Conservation (phyloP, 257 asterid genomes). For the Fraxinus anomala region DNA sequence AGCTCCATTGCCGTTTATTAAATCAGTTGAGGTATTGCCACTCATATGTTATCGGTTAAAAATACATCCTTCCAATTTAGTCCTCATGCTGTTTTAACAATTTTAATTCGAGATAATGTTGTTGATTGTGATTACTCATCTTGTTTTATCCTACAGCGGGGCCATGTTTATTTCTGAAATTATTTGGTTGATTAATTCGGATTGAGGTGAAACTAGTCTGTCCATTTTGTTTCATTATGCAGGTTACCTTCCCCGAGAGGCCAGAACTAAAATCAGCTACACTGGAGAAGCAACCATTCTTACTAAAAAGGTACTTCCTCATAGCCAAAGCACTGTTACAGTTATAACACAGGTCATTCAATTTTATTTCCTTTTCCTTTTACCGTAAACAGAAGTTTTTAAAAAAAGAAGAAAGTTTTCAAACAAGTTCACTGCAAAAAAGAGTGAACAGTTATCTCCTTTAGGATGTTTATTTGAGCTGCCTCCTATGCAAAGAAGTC, state of each 20-base stretch:
- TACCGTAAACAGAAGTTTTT: background rate
- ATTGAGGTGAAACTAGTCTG: background rate
- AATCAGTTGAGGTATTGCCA: slow-evolving; percentile 64
- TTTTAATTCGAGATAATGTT: background rate
- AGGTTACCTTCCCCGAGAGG: slow-evolving; percentile 12
- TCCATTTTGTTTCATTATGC: slow-evolving; percentile 2
- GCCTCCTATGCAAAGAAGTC: background rate
- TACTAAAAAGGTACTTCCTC: slow-evolving; percentile 20
- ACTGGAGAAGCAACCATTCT: slow-evolving; percentile 27
- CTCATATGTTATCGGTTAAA: background rate
- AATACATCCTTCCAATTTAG: background rate
- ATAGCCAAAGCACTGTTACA: background rate
- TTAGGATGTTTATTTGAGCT: background rate
- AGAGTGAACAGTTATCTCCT: background rate
- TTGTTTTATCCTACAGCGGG: background rate
- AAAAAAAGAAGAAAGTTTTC: background rate
- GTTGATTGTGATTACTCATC: background rate
- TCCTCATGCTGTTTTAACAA: background rate
- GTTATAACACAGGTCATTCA: background rate
- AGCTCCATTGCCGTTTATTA: slow-evolving; percentile 84
- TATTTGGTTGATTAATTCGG: background rate
- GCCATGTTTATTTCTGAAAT: slow-evolving; percentile 1
- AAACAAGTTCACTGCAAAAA: background rate
- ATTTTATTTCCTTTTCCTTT: background rate
- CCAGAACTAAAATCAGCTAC: slow-evolving; percentile 27